phyloP scores from a whole-genome alignment of 2,329 filamentous ascomycete genomes.

The Fusarium paranaense region DNA sequence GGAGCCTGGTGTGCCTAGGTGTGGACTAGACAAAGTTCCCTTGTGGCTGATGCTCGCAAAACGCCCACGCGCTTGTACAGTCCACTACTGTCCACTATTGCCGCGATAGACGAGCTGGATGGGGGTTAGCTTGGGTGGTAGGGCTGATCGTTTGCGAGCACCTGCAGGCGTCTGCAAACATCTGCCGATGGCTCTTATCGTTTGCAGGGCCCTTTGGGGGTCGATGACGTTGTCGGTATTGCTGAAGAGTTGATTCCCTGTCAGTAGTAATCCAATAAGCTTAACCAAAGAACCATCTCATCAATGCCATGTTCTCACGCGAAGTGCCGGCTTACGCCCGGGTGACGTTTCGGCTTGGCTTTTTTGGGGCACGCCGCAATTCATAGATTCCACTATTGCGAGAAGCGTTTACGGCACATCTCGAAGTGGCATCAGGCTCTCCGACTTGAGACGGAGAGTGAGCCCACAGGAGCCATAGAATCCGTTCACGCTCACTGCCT shows the following conservation, averaged over 20 bases:
- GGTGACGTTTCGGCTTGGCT: background rate
- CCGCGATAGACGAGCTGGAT: background rate
- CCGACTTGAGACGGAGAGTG: background rate
- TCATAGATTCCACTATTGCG: background rate
- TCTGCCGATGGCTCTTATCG: background rate
- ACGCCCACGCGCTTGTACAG: background rate
- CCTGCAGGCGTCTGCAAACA: background rate
- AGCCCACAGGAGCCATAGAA: background rate
- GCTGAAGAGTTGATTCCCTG: background rate
- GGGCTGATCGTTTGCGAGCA: background rate
- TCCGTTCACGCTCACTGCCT: background rate
- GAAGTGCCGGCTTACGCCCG: background rate
- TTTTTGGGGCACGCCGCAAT: background rate
- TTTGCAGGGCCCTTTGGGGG: background rate
- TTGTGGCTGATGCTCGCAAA: background rate
- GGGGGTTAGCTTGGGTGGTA: background rate
- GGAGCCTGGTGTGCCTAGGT: background rate
- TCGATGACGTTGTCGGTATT: background rate
- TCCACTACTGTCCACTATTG: background rate
- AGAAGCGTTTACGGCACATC: background rate
- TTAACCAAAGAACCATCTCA: background rate
- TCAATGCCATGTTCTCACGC: background rate
- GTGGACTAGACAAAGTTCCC: background rate
- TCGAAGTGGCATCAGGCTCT: background rate
- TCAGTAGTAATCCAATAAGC: background rate